These are phyloP conservation scores for Malassezia nana DNA, from an alignment of 1,284 basidiomycete genomes.

Conservation along the genomic window DNA sequence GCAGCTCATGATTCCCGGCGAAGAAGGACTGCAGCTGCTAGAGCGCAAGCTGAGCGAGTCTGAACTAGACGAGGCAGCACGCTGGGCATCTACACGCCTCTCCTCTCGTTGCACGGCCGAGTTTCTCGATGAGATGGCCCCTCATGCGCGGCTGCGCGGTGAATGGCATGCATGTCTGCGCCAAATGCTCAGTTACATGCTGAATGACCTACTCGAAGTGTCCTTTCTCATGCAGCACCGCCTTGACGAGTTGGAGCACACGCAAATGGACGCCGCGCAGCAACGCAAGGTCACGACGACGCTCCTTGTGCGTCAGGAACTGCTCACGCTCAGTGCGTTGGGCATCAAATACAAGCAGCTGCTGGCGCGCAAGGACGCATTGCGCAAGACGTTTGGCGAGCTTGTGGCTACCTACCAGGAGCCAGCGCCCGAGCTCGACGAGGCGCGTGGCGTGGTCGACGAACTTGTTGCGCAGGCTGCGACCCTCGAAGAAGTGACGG, in stretches of 20 bases:
- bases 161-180: conserved; percentile 72
- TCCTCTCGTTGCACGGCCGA: conserved; percentile 56
- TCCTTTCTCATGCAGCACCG: conserved; percentile 91
- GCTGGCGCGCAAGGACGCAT: conserved; percentile 34
- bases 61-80: conserved; percentile 69
- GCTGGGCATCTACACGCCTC: conserved; percentile 78
- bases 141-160: conserved; percentile 57
- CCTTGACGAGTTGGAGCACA: conserved; percentile 74
- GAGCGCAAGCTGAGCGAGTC: conserved; percentile 58
- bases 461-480: conserved; percentile 48
- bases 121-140: conserved; percentile 56
- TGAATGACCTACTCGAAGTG: conserved; percentile 77
- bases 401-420: conserved; percentile 64
- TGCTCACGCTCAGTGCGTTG: conserved; percentile 60
- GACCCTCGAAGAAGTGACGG: conserved; percentile 74
- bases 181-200: conserved; percentile 69
- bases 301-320: conserved; percentile 36
- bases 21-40: conserved; percentile 56
- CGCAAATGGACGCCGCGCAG: conserved; percentile 45
- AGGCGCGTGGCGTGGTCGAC: conserved; percentile 22
- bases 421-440: conserved; percentile 22
- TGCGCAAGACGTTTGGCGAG: conserved; percentile 32
- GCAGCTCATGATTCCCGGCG: conserved; percentile 64
- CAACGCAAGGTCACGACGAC: conserved; percentile 23
- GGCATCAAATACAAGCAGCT: conserved; percentile 45